These are phyloP conservation scores for Daedaleopsis nitida DNA, from an alignment of 768 basidiomycete species.

Conservation along the genomic window DNA sequence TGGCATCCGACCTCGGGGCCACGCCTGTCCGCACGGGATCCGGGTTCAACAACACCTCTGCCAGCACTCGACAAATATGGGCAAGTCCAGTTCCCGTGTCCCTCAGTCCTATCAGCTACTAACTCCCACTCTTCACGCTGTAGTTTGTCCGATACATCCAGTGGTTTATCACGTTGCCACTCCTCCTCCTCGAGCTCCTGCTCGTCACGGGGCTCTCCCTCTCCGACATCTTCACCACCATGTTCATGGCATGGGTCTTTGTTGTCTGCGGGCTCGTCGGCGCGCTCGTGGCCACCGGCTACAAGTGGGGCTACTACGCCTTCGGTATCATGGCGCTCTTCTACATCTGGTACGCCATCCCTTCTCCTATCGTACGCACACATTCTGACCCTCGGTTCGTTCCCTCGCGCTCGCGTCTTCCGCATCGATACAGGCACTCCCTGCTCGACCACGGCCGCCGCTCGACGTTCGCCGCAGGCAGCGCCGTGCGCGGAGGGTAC, in stretches of 20 bases:
- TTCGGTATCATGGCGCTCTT: constrained; percentile 49
- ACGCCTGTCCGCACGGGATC: constrained; percentile 37
- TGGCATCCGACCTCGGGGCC: constrained; percentile 57
- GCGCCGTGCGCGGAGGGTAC: constrained; percentile 32
- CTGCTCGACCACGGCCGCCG: constrained; percentile 32
- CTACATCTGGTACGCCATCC: constrained; percentile 34
- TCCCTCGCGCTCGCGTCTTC: no score
- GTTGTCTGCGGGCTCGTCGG: constrained; percentile 49
- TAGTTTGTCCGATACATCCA: constrained; percentile 53
- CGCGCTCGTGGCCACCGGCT: constrained; percentile 47
- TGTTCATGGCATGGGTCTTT: constrained; percentile 48
- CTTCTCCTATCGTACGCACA: no score
- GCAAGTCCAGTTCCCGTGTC: constrained; percentile 29
- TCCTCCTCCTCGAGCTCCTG: constrained; percentile 47
- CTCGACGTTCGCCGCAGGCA: constrained; percentile 29
- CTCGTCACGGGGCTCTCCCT: constrained; percentile 49
- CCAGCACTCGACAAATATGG: constrained; percentile 45
- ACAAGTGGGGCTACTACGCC: constrained; percentile 54
- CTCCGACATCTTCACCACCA: constrained; percentile 45
- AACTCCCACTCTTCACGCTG: neutral
- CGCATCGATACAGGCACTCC: constrained; percentile 29
- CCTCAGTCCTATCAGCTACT: neutral
- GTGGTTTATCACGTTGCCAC: constrained; percentile 56
- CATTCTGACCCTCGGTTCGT: no score
- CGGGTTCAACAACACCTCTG: neutral